phyloP scores from a whole-genome alignment of 164 flowering plant genomes.

The Stephania yunnanensis region DNA sequence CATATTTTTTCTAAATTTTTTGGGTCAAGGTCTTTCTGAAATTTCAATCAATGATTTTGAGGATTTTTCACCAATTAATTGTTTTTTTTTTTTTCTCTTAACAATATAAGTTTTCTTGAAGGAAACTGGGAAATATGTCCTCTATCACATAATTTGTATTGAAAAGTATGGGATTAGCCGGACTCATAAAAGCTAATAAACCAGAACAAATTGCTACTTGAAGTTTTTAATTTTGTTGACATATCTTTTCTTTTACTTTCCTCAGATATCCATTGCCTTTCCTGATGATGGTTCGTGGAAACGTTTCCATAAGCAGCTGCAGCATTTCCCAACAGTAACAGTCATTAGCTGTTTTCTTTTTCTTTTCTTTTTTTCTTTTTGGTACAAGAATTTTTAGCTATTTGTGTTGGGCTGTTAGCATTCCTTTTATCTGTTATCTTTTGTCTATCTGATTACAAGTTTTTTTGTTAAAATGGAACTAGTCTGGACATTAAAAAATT shows the following conservation, averaged over 20 bases:
- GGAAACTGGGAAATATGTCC: neutral
- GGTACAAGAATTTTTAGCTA: too few relatives aligned
- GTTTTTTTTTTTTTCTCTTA: neutral
- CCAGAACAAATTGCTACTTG: neutral
- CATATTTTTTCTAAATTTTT: too few relatives aligned
- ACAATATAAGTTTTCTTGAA: neutral
- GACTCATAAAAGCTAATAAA: neutral
- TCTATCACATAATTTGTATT: neutral
- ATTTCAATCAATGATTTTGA: neutral
- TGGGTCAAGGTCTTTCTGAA: neutral
- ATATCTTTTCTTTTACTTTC: conserved; percentile 8
- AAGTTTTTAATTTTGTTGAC: conserved; percentile 10
- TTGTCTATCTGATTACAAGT: neutral
- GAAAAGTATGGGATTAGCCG: conserved; percentile 3
- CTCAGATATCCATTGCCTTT: conserved; percentile 87
- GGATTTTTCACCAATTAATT: neutral
- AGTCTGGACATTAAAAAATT: too few relatives aligned
- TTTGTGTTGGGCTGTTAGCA: too few relatives aligned
- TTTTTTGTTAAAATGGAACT: too few relatives aligned
- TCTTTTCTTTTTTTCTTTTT: too few relatives aligned
- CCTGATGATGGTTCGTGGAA: conserved; percentile 99
- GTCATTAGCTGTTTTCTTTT: neutral
- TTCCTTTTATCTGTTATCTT: too few relatives aligned
- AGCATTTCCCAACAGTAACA: conserved; percentile 88
- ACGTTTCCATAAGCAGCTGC: conserved; percentile 91